phyloP scores from a whole-genome alignment of 495 filamentous ascomycete genomes.

The Staphylotrichum tortipilum region DNA sequence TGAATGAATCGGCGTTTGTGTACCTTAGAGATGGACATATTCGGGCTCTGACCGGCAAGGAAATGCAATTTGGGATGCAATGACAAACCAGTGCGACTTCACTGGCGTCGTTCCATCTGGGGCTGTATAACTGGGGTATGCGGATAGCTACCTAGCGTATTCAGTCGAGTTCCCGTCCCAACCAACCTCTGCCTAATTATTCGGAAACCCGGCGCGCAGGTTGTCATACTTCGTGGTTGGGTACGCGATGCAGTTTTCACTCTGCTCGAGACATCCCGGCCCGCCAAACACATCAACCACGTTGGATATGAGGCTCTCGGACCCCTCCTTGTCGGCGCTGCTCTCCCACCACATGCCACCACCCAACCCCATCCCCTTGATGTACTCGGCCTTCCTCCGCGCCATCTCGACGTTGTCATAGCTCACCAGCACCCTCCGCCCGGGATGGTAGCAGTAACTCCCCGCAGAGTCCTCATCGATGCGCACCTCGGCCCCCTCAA shows the following conservation, averaged over 20 bases:
- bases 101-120: background rate
- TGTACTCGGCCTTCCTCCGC: conserved; percentile 58
- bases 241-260: conserved; percentile 60
- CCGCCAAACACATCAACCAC: conserved; percentile 55
- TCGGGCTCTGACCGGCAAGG: conserved; percentile 27
- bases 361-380: conserved; percentile 56
- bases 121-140: conserved; percentile 7
- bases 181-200: conserved; percentile 30
- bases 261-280: conserved; percentile 44
- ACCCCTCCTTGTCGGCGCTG: conserved; percentile 62
- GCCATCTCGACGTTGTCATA: conserved; percentile 71
- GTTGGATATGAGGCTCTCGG: conserved; percentile 60
- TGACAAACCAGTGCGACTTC: conserved; percentile 8
- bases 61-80: conserved; percentile 28
- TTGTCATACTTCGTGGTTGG: conserved; percentile 78
- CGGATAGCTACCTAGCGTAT: conserved; percentile 6
- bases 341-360: conserved; percentile 98
- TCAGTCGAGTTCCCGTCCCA: conserved; percentile 9
- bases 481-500: conserved; percentile 43
- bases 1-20: conserved; percentile 28
- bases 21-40: conserved; percentile 27
- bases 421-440: conserved; percentile 54
- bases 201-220: conserved; percentile 50
- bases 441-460: conserved; percentile 62
- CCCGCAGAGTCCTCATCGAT: conserved; percentile 50